Evolutionary conservation across 2,329 filamentous ascomycete genomes (phyloP).

Genomic region (Pestalotiopsis sp.): DNA sequence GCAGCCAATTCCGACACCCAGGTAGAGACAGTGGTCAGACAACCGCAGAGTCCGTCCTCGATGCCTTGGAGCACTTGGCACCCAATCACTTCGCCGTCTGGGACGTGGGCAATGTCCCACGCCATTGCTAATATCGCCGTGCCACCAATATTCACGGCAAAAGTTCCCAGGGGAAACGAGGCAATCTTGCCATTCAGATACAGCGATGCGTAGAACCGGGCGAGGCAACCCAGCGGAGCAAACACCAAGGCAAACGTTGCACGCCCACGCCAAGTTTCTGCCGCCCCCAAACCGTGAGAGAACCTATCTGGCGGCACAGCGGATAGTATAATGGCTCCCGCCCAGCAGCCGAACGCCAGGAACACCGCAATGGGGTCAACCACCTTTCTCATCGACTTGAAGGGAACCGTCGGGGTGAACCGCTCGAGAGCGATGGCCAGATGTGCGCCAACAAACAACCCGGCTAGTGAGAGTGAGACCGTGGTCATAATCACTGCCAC

Average conservation of each 20-base stretch:
- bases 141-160: conserved; percentile 78
- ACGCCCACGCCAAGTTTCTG: conserved; percentile 72
- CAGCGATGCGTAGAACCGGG: conserved; percentile 73
- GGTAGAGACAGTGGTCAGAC: conserved; percentile 68
- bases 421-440: conserved; percentile 65
- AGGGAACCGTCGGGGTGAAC: conserved; percentile 63
- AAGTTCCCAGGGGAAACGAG: conserved; percentile 84
- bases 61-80: conserved; percentile 71
- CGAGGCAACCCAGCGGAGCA: conserved; percentile 76
- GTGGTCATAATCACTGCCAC: conserved; percentile 76
- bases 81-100: conserved; percentile 54
- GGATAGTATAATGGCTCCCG: conserved; percentile 73
- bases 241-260: conserved; percentile 80
- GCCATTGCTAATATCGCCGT: conserved; percentile 75
- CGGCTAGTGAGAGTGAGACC: conserved; percentile 69
- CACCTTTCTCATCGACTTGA: conserved; percentile 55
- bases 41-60: conserved; percentile 70
- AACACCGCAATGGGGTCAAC: conserved; percentile 67
- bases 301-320: conserved; percentile 67
- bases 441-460: conserved; percentile 74
- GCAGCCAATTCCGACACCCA: conserved; percentile 64
- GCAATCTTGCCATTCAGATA: conserved; percentile 68
- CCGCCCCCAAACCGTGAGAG: conserved; percentile 32
- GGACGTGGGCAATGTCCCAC: conserved; percentile 76
- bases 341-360: conserved; percentile 75